phyloP scores from a whole-genome alignment of 805 yeast genomes.

The Candida quercuum region DNA sequence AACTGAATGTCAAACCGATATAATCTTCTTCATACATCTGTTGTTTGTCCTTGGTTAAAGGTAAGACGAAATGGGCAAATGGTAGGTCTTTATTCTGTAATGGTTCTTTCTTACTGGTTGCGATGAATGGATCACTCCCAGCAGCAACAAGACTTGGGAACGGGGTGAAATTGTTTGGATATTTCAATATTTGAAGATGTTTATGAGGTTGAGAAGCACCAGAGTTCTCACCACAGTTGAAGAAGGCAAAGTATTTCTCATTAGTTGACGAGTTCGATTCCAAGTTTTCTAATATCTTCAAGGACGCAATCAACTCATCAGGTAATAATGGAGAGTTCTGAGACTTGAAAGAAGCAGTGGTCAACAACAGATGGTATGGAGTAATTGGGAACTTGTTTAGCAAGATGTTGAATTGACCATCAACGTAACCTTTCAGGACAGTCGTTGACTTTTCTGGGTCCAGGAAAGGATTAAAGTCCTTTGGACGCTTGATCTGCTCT shows the following conservation, averaged over 20 bases:
- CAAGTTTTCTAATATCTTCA: conserved; percentile 46
- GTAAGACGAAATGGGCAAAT: conserved; percentile 80
- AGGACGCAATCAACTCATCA: conserved; percentile 58
- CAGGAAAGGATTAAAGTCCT: conserved; percentile 63
- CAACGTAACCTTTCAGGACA: conserved; percentile 46
- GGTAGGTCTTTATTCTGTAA: conserved; percentile 55
- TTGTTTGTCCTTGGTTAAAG: conserved; percentile 39
- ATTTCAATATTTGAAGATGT: conserved; percentile 79
- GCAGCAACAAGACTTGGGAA: conserved; percentile 49
- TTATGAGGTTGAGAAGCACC: conserved; percentile 97
- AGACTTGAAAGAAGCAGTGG: conserved; percentile 67
- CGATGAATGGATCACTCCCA: conserved; percentile 45
- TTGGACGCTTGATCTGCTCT: conserved; percentile 27
- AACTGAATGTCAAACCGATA: conserved; percentile 64
- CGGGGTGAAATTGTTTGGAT: conserved; percentile 55
- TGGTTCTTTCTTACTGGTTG: conserved; percentile 52
- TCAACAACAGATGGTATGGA: conserved; percentile 70
- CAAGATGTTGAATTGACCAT: conserved; percentile 51
- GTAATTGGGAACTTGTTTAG: conserved; percentile 86
- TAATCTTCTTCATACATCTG: conserved; percentile 44
- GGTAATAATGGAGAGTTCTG: conserved; percentile 72
- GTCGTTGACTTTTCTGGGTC: conserved; percentile 75
- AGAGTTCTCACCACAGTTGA: conserved; percentile 79
- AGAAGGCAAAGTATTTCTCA: conserved; percentile 70
- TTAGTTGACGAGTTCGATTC: conserved; percentile 32